A percentile compares a stretch with the other conserved stretches of the same genome.
Conservation (phyloP, 2,329 filamentous ascomycete species). For the Scedosporium minutisporum region DNA sequence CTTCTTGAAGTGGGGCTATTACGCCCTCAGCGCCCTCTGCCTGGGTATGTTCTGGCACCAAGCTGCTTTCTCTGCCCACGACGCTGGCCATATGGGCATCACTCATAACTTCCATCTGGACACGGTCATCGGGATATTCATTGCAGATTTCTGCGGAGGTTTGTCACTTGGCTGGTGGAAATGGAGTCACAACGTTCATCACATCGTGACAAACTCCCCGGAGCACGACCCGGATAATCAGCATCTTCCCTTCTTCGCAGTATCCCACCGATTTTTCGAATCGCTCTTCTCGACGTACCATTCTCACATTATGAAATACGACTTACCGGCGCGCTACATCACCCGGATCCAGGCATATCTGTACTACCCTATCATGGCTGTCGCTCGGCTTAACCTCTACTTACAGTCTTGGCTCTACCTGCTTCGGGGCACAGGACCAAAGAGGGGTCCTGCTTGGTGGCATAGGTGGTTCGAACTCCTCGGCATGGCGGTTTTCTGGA, state of each 20-base stretch:
- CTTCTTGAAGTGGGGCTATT: constrained; percentile 56
- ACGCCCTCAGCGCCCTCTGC: constrained; percentile 58
- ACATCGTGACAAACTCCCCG: constrained; percentile 89
- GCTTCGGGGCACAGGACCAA: constrained; percentile 58
- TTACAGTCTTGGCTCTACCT: constrained; percentile 71
- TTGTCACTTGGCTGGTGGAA: constrained; percentile 97
- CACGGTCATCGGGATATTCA: constrained; percentile 76
- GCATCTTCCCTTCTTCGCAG: constrained; percentile 80
- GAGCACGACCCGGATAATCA: constrained; percentile 96
- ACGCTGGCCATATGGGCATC: constrained; percentile 95
- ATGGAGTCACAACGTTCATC: constrained; percentile 88
- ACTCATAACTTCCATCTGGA: constrained; percentile 83
- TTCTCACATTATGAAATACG: constrained; percentile 68
- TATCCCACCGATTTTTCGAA: constrained; percentile 70
- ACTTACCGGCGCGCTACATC: constrained; percentile 59
- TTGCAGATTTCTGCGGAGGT: constrained; percentile 83
- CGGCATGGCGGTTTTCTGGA: constrained; percentile 76
- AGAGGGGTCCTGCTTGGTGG: constrained; percentile 71
- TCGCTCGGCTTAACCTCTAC: constrained; percentile 85
- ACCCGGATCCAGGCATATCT: constrained; percentile 69
- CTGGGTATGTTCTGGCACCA: constrained; percentile 90
- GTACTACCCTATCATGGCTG: constrained; percentile 71
- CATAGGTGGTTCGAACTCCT: constrained; percentile 70
- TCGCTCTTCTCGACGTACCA: constrained; percentile 75
- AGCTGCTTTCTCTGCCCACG: constrained; percentile 85